Evolutionary conservation across 2,329 filamentous ascomycete species (phyloP), one percentile per base, ranked within the genome.

Genomic region (Plectosphaerella plurivora): DNA sequence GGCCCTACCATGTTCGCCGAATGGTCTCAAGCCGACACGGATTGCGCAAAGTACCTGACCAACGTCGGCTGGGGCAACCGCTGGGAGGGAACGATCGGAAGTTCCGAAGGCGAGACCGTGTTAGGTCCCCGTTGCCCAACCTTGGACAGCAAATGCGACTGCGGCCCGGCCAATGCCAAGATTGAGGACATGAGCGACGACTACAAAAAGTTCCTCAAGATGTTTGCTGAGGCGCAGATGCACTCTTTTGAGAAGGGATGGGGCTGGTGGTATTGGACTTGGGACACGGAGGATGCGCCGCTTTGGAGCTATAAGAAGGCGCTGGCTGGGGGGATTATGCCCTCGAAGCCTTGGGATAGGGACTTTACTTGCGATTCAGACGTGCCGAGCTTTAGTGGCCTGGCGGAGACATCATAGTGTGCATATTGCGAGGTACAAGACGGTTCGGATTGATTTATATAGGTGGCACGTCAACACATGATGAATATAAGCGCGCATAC

Each of bases 241-340:
- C 79, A 87, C 61, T 89, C 86, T 54, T 99, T 97, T 65, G 93
- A 97, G 70, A 85, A 87, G 57, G 91, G 89, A 6, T 94, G 89
- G 87, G 94, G 94, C 47, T 99, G 94, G 94, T 97, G 96, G 73
- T 99, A 99, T 73, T 99, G 94, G 94, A 97, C 92, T 35, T 96
- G 94, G 93, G 83, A 91, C 71, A 96, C 93, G 28, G 93, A 97
- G 75, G 78, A 72, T 58, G 86, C 88, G 47, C 77, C 85, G 54
- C 91, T 97, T 72, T 99, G 94, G 94, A 96, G 91, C 67, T 96
- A 94, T 74, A 85, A 92, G 70, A 77, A 84, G 57, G 92, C 91
- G 0, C 74, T 92, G 57, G 79, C 79, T 50, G 88, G 88, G 2
- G 90, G 90, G 1, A 90, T 93, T 47, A 69, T 99, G 71, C 94